phyloP scores from a whole-genome alignment of 371 early-diverging fungal species.

The Thermomucor indicae-seudaticae region DNA sequence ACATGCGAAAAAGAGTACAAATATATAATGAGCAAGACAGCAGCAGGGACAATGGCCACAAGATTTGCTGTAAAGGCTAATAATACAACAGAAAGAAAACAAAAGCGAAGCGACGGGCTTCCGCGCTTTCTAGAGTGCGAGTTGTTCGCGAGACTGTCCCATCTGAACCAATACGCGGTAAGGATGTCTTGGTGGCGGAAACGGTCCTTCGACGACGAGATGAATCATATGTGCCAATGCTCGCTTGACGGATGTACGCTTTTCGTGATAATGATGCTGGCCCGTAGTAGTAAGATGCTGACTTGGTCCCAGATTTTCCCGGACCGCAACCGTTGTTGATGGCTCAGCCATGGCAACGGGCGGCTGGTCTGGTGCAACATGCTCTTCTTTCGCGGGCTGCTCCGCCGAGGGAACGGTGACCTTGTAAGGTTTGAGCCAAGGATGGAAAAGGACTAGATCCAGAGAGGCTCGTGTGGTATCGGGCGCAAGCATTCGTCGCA shows the following conservation, averaged over 20 bases:
- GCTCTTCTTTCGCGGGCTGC: background rate
- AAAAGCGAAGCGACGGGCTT: background rate
- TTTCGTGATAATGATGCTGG: background rate
- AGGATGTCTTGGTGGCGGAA: slow-evolving; percentile 26
- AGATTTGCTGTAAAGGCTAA: background rate
- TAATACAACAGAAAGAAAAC: background rate
- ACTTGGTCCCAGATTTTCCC: too few species aligned
- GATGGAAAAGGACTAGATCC: slow-evolving; percentile 38
- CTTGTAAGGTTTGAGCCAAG: slow-evolving; percentile 23
- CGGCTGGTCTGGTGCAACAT: background rate
- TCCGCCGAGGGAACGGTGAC: background rate
- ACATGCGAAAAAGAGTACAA: slow-evolving; percentile 7
- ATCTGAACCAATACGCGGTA: slow-evolving; percentile 12
- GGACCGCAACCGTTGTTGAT: too few species aligned
- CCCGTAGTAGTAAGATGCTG: too few species aligned
- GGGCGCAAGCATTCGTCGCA: slow-evolving; percentile 37
- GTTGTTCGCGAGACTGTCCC: background rate
- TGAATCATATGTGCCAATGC: slow-evolving; percentile 8
- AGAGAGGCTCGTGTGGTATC: slow-evolving; percentile 32
- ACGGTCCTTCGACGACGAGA: slow-evolving; percentile 28
- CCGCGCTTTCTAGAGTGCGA: too few species aligned
- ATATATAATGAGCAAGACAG: background rate
- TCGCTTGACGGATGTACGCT: slow-evolving; percentile 5
- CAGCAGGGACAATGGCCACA: background rate
- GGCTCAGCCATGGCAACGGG: background rate